phyloP scores from a whole-genome alignment of 257 asterid genomes.

The Avicennia marina region DNA sequence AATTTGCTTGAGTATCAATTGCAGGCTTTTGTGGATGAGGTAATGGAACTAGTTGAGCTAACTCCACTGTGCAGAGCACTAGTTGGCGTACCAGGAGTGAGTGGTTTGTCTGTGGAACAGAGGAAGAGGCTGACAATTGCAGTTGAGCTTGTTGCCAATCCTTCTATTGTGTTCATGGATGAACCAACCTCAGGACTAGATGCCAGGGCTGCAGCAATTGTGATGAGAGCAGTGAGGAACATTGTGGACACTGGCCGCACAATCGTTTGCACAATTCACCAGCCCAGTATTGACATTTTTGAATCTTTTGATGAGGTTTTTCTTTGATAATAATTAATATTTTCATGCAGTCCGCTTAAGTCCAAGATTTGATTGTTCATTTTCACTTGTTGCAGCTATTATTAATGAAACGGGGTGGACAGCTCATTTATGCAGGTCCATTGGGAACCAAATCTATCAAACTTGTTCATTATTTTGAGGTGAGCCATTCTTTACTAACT shows the following conservation, averaged over 20 bases:
- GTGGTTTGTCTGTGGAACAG: conserved; percentile 81
- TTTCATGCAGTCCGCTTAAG: conserved; percentile 1
- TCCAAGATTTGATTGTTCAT: neutral
- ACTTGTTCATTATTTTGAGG: conserved; percentile 82
- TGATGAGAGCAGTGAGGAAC: conserved; percentile 92
- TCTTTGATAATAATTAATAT: neutral
- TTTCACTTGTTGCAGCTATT: conserved; percentile 49
- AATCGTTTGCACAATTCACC: conserved; percentile 90
- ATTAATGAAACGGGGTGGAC: conserved; percentile 83
- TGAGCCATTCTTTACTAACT: conserved; percentile 23
- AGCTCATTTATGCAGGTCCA: conserved; percentile 88
- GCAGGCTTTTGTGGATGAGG: conserved; percentile 80
- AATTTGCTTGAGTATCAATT: conserved; percentile 7
- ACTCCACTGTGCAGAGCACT: conserved; percentile 53
- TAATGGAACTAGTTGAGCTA: conserved; percentile 79
- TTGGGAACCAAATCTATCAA: conserved; percentile 64
- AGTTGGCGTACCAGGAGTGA: conserved; percentile 81
- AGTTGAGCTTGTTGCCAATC: conserved; percentile 84
- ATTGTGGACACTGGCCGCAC: conserved; percentile 86
- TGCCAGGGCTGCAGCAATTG: conserved; percentile 91
- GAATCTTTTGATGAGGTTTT: conserved; percentile 86
- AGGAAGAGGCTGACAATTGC: conserved; percentile 84
- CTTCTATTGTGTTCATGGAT: conserved; percentile 89
- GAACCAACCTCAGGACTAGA: conserved; percentile 93
- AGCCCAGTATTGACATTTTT: conserved; percentile 83